Conservation (phyloP, 2,329 filamentous ascomycete species). For the Talaromyces sp. region DNA sequence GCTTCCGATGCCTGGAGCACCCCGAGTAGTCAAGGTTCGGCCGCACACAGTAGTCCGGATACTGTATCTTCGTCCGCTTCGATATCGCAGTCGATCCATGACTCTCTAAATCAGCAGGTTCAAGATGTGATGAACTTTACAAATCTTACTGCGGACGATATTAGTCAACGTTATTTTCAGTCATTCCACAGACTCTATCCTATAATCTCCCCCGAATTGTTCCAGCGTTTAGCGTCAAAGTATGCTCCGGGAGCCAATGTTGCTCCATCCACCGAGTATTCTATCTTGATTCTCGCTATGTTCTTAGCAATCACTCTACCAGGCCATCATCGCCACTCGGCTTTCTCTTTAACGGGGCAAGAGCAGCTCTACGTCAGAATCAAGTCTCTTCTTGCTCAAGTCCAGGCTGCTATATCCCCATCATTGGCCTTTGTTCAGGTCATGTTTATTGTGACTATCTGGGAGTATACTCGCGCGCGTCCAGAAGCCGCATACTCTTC, state of each 20-base stretch:
- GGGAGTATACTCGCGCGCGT: slow-evolving; percentile 14
- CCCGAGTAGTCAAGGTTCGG: neutral
- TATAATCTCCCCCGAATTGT: slow-evolving; percentile 7
- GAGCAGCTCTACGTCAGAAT: slow-evolving; percentile 12
- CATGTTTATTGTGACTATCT: slow-evolving; percentile 7
- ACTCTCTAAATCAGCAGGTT: slow-evolving; percentile 8
- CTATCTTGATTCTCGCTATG: slow-evolving; percentile 12
- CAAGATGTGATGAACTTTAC: neutral
- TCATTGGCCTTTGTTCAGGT: slow-evolving; percentile 14
- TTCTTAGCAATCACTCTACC: slow-evolving; percentile 8
- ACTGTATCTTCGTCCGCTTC: neutral
- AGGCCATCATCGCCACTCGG: neutral
- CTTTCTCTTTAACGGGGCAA: neutral
- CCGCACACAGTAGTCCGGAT: neutral
- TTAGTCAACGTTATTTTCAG: slow-evolving; percentile 13
- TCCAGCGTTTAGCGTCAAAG: neutral
- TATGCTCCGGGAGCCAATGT: neutral
- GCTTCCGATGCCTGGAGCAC: neutral
- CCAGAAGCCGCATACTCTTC: slow-evolving; percentile 14
- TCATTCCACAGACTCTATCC: slow-evolving; percentile 12
- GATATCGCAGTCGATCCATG: neutral
- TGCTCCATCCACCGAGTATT: slow-evolving; percentile 1
- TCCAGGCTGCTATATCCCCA: slow-evolving; percentile 4
- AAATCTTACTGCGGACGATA: neutral
- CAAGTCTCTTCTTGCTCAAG: slow-evolving; percentile 16